Conservation (phyloP, 495 filamentous ascomycete species). For the Aspergillus hancockii region DNA sequence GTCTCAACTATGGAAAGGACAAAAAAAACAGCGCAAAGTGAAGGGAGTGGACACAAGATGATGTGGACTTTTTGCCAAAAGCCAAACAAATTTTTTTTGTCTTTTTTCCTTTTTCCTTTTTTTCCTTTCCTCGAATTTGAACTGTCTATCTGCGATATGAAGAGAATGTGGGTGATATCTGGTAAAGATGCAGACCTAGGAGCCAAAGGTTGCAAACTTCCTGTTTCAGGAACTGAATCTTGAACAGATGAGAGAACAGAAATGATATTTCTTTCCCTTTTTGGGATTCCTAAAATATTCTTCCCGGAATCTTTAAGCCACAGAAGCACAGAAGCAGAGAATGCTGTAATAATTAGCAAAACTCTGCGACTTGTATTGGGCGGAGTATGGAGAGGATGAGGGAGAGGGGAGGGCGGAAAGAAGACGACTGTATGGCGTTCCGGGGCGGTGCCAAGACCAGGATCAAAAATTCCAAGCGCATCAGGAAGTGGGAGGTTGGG, state of each 20-base stretch:
- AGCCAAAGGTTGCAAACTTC: slow-evolving; percentile 31
- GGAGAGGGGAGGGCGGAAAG: slow-evolving; percentile 26
- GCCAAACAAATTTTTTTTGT: slow-evolving; percentile 14
- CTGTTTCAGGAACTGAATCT: slow-evolving; percentile 30
- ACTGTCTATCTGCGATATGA: slow-evolving; percentile 40
- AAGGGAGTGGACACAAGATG: slow-evolving; percentile 27
- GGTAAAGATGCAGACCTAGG: slow-evolving; percentile 24
- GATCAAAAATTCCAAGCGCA: slow-evolving; percentile 35
- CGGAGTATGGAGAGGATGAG: slow-evolving; percentile 21
- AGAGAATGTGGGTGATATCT: slow-evolving; percentile 26
- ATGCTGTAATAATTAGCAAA: slow-evolving; percentile 16
- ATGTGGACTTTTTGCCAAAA: slow-evolving; percentile 17
- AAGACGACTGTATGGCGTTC: slow-evolving; percentile 34
- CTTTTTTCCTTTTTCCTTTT: slow-evolving; percentile 30
- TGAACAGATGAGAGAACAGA: slow-evolving; percentile 19
- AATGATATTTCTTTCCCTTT: slow-evolving; percentile 20
- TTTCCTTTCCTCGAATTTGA: slow-evolving; percentile 26
- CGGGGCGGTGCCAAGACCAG: slow-evolving; percentile 51
- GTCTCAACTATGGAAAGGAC: slow-evolving; percentile 17
- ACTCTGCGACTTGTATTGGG: slow-evolving; percentile 25
- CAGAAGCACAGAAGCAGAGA: slow-evolving; percentile 11
- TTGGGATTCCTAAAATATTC: slow-evolving; percentile 13
- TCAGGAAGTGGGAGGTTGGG: slow-evolving; percentile 45
- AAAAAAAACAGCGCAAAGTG: slow-evolving; percentile 23
- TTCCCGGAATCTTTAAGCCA: slow-evolving; percentile 21